A percentile compares a stretch with the other conserved stretches of the same genome.
Conservation (phyloP, 2,329 filamentous ascomycete species). For the Chaetomiaceae sp. region DNA sequence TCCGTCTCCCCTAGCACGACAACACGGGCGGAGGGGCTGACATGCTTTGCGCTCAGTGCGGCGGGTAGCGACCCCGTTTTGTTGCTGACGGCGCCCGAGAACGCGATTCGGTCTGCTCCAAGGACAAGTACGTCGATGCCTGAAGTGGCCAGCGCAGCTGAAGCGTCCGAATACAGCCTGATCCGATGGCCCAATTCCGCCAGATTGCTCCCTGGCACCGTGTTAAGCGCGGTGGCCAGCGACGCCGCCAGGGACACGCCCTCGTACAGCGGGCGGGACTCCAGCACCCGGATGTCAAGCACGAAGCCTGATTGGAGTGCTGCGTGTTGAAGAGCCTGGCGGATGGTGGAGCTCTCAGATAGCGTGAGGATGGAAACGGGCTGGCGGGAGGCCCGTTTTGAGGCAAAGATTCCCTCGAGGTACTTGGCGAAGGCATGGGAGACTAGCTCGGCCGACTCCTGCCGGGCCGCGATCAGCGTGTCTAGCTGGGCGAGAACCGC, state of each 20-base stretch:
- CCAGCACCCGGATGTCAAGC: slow-evolving; percentile 55
- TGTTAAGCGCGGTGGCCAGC: slow-evolving; percentile 28
- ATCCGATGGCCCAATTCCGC: slow-evolving; percentile 32
- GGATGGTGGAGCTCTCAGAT: slow-evolving; percentile 58
- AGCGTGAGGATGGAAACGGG: slow-evolving; percentile 50
- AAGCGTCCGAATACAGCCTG: slow-evolving; percentile 54
- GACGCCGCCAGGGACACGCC: slow-evolving; percentile 51
- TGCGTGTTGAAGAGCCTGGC: slow-evolving; percentile 39
- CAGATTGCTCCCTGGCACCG: neutral
- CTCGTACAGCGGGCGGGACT: slow-evolving; percentile 62
- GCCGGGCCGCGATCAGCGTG: slow-evolving; percentile 17
- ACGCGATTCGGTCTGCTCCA: slow-evolving; percentile 57
- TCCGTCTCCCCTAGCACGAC: slow-evolving; percentile 54
- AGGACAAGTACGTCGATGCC: slow-evolving; percentile 54
- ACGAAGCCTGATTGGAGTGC: slow-evolving; percentile 30
- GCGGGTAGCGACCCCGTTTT: slow-evolving; percentile 59
- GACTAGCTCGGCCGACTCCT: slow-evolving; percentile 22
- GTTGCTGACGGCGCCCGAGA: slow-evolving; percentile 55
- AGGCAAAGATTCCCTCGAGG: slow-evolving; percentile 31
- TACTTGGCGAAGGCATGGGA: slow-evolving; percentile 30
- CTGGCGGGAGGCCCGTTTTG: slow-evolving; percentile 18
- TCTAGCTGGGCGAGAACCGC: slow-evolving; percentile 16
- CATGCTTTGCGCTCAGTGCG: slow-evolving; percentile 47
- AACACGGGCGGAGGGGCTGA: slow-evolving; percentile 41
- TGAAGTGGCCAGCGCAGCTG: slow-evolving; percentile 46